Conservation (phyloP, 2,329 filamentous ascomycete genomes). For the Phaeosphaeria sp. region DNA sequence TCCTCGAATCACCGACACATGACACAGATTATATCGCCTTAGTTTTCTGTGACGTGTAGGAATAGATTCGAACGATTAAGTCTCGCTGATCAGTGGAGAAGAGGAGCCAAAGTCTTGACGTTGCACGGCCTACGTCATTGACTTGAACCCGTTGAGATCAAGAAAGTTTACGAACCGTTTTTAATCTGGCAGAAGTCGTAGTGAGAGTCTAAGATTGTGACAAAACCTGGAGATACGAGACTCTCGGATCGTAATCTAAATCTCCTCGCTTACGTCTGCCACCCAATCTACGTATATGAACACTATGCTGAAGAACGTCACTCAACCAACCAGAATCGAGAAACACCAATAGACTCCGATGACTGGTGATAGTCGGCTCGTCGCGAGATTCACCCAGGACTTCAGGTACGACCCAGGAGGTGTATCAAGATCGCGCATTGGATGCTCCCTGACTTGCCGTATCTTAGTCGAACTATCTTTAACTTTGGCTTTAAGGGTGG, state of each 20-base stretch:
- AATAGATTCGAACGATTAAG: background rate
- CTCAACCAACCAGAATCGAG: slow-evolving; percentile 2
- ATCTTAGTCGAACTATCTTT: slow-evolving; percentile 10
- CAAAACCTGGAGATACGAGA: background rate
- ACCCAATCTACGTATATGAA: slow-evolving; percentile 19
- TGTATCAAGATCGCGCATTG: slow-evolving; percentile 2
- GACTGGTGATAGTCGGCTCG: slow-evolving; percentile 3
- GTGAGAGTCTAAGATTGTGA: background rate
- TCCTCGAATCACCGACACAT: too few relatives aligned
- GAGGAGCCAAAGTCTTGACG: background rate
- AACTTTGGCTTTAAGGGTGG: background rate
- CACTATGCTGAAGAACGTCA: slow-evolving; percentile 5
- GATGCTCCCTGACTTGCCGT: background rate
- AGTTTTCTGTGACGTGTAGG: background rate
- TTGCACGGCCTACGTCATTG: background rate
- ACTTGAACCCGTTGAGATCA: background rate
- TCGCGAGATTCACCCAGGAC: slow-evolving; percentile 6
- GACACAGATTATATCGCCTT: too few relatives aligned
- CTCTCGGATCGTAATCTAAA: background rate
- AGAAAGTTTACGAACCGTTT: slow-evolving; percentile 9
- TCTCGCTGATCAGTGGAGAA: background rate
- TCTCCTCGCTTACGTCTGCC: slow-evolving; percentile 15
- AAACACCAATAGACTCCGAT: background rate
- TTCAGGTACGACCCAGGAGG: background rate
- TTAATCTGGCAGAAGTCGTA: slow-evolving; percentile 22